A percentile compares a stretch with the other conserved stretches of the same genome.
Conservation (phyloP, 768 basidiomycete species). For the Tremella fuciformis region DNA sequence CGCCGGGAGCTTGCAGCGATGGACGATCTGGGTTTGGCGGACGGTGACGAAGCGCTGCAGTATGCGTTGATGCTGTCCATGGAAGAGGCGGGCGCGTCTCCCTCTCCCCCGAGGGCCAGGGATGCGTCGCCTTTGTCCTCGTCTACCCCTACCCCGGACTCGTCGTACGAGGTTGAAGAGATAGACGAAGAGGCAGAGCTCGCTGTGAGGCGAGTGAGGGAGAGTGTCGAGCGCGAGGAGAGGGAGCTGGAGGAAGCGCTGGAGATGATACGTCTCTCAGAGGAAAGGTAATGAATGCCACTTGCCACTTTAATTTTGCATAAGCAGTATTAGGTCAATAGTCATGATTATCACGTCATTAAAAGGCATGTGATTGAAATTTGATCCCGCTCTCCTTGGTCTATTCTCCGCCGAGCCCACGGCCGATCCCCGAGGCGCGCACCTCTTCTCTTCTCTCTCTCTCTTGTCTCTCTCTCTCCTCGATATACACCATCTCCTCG, state of each 20-base stretch:
- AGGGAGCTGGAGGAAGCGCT: constrained; percentile 32
- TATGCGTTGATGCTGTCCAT: constrained; percentile 48
- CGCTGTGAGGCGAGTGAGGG: constrained; percentile 30
- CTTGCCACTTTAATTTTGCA: too few relatives aligned
- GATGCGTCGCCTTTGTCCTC: neutral
- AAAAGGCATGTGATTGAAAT: neutral
- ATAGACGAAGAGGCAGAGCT: constrained; percentile 7
- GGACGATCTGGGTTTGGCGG: constrained; percentile 43
- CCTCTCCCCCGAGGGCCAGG: neutral
- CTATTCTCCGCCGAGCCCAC: too few relatives aligned
- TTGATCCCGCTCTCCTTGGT: neutral
- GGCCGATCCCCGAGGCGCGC: too few relatives aligned
- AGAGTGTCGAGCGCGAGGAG: constrained; percentile 28
- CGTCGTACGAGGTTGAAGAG: neutral
- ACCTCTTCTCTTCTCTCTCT: too few relatives aligned
- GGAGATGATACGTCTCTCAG: constrained; percentile 37
- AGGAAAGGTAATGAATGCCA: constrained; percentile 14
- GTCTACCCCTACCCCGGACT: neutral
- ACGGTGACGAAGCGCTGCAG: constrained; percentile 45
- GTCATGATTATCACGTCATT: too few relatives aligned
- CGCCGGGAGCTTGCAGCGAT: constrained; percentile 29
- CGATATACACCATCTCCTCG: too few relatives aligned
- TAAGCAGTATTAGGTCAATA: too few relatives aligned
- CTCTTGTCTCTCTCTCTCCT: too few relatives aligned
- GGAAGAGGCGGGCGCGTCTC: constrained; percentile 25